Base-by-base conservation (phyloP, 768 basidiomycete genomes). In the Trametes cubensis region DNA sequence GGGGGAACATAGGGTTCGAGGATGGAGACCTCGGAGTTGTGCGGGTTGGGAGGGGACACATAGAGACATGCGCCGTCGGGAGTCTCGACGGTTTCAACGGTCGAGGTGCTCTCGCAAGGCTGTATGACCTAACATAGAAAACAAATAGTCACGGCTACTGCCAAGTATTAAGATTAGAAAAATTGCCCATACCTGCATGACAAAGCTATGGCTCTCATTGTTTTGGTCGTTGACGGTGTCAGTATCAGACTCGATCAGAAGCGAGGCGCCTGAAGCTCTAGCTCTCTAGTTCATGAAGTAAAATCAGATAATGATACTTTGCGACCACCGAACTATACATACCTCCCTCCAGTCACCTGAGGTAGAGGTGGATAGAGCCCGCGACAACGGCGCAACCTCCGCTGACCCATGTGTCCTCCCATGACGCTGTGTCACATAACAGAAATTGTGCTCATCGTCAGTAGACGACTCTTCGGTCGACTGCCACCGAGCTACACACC, bases 261-360 rank as follows among this genome's bases (percentile, higher is more conserved):
- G 42, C 17, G 60, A 54, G 30, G 49, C 21, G 25, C 28, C 30
- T 6, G 60, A 53, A 7, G 28, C 41, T 8, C 18, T 30, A 20
- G 23, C 46, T n/a, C 28, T 25, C 41, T 59, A 11, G n/a, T n/a
- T n/a, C n/a, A n/a, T n/a, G 47, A 8, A 25, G 10, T 18, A 2
- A 3, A 3, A 14, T 38, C 17, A 18, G 18, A n/a, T n/a, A 11
- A 18, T 44, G 4, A 21, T 28, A 15, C 15, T 2, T 18, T 44
- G 42, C 42, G n/a, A 17, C 17, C 34, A 34, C 34, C 6, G 42
- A 44, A 18, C 42, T 10, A 6, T 44, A 17, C 42, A 21, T 10
- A 57, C 55, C 28, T 57, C 55, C 7, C 45, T 57, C 55, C 55
- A 57, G 6, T 20, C 45, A 15, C 34, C 55, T 8, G 55, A 20